A percentile compares a stretch with the other conserved stretches of the same genome.
Conservation (phyloP, 495 filamentous ascomycete genomes). For the Choiromyces venosus region DNA sequence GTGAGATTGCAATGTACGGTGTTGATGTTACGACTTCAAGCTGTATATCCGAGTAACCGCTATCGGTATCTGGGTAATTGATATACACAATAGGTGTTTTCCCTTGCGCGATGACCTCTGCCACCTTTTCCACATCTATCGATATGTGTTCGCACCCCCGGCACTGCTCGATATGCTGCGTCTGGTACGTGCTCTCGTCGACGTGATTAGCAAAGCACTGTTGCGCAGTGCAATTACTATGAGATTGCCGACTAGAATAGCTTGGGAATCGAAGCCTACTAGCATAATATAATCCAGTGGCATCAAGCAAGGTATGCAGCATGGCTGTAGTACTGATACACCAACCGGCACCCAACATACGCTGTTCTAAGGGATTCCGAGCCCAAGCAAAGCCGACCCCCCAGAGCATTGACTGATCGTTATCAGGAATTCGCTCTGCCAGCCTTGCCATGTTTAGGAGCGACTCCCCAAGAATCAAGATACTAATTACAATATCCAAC, state of each 20-base stretch:
- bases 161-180: conserved; percentile 5
- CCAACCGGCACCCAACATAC: conserved; percentile 12
- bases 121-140: conserved; percentile 3
- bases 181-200: conserved; percentile 16
- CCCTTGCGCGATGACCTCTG: not conserved
- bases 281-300: not conserved
- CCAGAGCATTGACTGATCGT: not conserved
- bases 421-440: not conserved
- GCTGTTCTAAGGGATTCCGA: conserved; percentile 9
- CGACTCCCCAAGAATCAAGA: conserved; percentile 12
- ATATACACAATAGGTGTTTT: conserved; percentile 7
- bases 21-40: not conserved
- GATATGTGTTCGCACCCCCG: conserved; percentile 13
- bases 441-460: conserved; percentile 5
- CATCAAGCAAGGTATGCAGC: conserved; percentile 12
- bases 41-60: not conserved
- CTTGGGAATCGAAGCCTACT: not conserved
- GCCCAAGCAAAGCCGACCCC: conserved; percentile 8
- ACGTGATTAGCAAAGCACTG: conserved; percentile 15
- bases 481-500: conserved; percentile 11
- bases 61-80: not conserved
- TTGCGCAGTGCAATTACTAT: conserved; percentile 1
- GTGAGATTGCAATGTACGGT: conserved; percentile 15
- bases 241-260: not conserved
- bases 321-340: conserved; percentile 9